A percentile compares a stretch with the other conserved stretches of the same genome.
These are phyloP conservation scores for Cyclotella sp. DNA, from an alignment of 108 stramenopile genomes.

Conservation along the genomic window DNA sequence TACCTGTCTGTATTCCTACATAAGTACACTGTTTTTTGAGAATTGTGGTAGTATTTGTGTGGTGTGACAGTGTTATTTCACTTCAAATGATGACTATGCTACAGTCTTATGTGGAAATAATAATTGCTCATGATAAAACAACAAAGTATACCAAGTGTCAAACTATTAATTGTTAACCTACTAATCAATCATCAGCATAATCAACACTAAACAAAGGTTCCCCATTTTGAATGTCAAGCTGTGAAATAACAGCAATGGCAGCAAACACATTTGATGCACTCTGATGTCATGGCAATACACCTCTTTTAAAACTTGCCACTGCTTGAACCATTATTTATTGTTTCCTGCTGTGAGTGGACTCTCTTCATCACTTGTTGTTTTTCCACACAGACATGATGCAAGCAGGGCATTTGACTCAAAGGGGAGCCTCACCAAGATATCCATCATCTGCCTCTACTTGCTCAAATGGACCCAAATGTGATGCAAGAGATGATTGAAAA, in stretches of 20 bases:
- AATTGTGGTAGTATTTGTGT: no score
- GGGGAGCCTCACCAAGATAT: conserved; percentile 25
- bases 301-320: conserved; percentile 11
- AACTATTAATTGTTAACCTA: background rate
- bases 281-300: conserved; percentile 19
- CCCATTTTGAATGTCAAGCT: conserved; percentile 23
- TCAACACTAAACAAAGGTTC: conserved; percentile 33
- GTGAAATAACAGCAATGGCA: conserved; percentile 29
- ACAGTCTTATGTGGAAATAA: no score
- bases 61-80: no score
- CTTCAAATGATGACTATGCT: no score
- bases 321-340: conserved; percentile 48
- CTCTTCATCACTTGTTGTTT: conserved; percentile 4
- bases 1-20: no score
- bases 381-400: background rate
- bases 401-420: conserved; percentile 19
- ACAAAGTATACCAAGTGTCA: no score
- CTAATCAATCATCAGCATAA: conserved; percentile 1
- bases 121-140: no score
- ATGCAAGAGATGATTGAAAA: conserved; percentile 15
- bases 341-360: conserved; percentile 37
- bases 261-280: conserved; percentile 9
- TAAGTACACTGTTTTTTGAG: no score
- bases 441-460: conserved; percentile 39
- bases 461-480: conserved; percentile 20